A percentile compares a stretch with the other conserved stretches of the same genome.
phyloP scores from a whole-genome alignment of 1,284 basidiomycete genomes.

The Papiliotrema terrestris region DNA sequence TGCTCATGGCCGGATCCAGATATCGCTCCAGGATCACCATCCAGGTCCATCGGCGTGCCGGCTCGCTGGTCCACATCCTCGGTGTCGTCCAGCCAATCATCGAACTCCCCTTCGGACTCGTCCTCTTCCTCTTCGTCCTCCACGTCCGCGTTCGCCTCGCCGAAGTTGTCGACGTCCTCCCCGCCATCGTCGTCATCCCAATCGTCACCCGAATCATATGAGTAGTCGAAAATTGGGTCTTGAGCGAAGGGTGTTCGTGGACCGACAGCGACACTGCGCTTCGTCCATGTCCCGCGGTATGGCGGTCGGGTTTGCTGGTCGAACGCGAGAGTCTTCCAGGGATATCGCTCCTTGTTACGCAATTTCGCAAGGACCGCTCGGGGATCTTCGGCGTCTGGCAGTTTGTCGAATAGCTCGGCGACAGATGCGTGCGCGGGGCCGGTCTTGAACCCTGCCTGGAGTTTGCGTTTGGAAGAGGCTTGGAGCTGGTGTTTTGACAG shows the following conservation, averaged over 20 bases:
- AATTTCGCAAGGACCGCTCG: conserved; percentile 37
- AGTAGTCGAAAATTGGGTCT: conserved; percentile 47
- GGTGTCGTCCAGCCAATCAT: conserved; percentile 45
- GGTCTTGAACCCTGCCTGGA: conserved; percentile 34
- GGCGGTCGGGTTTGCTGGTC: conserved; percentile 46
- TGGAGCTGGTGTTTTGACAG: conserved; percentile 13
- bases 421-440: conserved; percentile 34
- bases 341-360: conserved; percentile 32
- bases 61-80: conserved; percentile 21
- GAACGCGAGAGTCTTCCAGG: conserved; percentile 47
- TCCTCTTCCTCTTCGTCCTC: conserved; percentile 37
- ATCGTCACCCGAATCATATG: conserved; percentile 48
- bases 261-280: conserved; percentile 43
- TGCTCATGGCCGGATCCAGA: conserved; percentile 8
- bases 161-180: conserved; percentile 42
- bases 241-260: conserved; percentile 47
- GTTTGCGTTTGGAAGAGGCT: conserved; percentile 1
- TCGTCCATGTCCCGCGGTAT: conserved; percentile 41
- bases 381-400: conserved; percentile 45
- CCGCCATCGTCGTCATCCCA: conserved; percentile 48
- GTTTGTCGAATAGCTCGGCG: conserved; percentile 30
- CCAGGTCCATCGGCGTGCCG: conserved; percentile 8
- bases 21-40: conserved; percentile 2
- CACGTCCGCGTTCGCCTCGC: conserved; percentile 24
- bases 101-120: conserved; percentile 40